Conservation (phyloP, 371 early-diverging fungal genomes). For the Syncephalastrum sp. region DNA sequence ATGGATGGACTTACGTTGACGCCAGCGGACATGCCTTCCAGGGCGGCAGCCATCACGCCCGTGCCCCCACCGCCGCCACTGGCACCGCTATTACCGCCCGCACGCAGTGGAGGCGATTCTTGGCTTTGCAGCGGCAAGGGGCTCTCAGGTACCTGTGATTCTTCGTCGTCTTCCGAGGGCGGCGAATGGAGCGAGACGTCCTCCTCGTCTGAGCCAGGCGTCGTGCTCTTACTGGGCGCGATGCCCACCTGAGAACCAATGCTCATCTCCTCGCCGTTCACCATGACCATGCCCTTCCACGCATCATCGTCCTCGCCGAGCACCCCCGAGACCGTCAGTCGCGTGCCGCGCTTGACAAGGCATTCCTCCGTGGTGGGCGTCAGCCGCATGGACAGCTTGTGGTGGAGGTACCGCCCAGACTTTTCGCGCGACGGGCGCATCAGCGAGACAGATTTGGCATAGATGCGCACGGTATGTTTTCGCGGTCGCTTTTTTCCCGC, state of each 20-base stretch:
- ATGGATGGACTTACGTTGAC: constrained; percentile 29
- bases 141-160: neutral
- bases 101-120: neutral
- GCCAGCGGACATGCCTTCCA: constrained; percentile 34
- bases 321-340: constrained; percentile 31
- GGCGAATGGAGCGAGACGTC: neutral
- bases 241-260: neutral
- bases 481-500: constrained; percentile 8
- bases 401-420: constrained; percentile 13
- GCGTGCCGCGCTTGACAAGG: constrained; percentile 8
- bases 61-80: too few relatives aligned
- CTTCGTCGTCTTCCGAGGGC: neutral
- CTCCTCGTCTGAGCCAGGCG: neutral
- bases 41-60: constrained; percentile 28
- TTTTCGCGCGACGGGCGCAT: constrained; percentile 1
- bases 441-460: neutral
- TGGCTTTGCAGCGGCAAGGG: neutral
- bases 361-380: constrained; percentile 21
- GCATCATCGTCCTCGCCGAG: constrained; percentile 31
- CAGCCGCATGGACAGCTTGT: constrained; percentile 16
- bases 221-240: neutral
- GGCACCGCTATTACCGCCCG: too few relatives aligned
- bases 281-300: constrained; percentile 20
- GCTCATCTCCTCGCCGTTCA: constrained; percentile 18
- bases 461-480: constrained; percentile 16